Evolutionary conservation across 1,284 basidiomycete genomes (phyloP).

Genomic region (Entoloma clypeatum): DNA sequence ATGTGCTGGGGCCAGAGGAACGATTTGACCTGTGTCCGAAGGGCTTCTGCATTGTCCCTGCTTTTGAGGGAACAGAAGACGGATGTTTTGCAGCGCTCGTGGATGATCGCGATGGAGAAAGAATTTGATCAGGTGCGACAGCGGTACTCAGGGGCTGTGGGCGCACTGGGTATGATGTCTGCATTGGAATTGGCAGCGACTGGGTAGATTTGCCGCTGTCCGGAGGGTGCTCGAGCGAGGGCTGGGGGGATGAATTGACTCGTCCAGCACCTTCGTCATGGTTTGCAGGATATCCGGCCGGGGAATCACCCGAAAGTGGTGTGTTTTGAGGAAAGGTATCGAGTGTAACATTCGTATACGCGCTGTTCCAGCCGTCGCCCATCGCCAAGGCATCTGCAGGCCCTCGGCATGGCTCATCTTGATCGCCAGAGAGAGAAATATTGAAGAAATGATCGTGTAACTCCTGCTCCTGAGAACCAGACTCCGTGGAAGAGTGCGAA

Average conservation of each 20-base stretch:
- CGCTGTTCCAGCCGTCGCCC: constrained; percentile 17
- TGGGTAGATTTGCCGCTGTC: constrained; percentile 21
- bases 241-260: constrained; percentile 9
- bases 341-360: constrained; percentile 45
- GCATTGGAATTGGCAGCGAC: constrained; percentile 20
- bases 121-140: constrained; percentile 11
- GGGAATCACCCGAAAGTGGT: constrained; percentile 10
- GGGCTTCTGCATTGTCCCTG: constrained; percentile 25
- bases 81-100: constrained; percentile 16
- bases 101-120: constrained; percentile 18
- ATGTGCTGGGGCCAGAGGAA: constrained; percentile 58
- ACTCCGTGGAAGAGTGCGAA: too few species aligned
- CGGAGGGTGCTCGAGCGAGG: constrained; percentile 12
- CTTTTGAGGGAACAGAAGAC: constrained; percentile 21
- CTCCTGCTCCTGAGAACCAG: too few species aligned
- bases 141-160: constrained; percentile 15
- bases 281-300: constrained; percentile 4
- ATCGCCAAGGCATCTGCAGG: constrained; percentile 8
- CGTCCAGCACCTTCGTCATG: constrained; percentile 6
- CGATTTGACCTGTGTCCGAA: constrained; percentile 42
- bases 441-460: constrained; percentile 41
- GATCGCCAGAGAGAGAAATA: constrained; percentile 36
- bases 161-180: constrained; percentile 6
- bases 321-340: constrained; percentile 29
- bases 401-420: constrained; percentile 16